phyloP scores from a whole-genome alignment of 352 stramenopile genomes.

The Pelagophyceae sp. region DNA sequence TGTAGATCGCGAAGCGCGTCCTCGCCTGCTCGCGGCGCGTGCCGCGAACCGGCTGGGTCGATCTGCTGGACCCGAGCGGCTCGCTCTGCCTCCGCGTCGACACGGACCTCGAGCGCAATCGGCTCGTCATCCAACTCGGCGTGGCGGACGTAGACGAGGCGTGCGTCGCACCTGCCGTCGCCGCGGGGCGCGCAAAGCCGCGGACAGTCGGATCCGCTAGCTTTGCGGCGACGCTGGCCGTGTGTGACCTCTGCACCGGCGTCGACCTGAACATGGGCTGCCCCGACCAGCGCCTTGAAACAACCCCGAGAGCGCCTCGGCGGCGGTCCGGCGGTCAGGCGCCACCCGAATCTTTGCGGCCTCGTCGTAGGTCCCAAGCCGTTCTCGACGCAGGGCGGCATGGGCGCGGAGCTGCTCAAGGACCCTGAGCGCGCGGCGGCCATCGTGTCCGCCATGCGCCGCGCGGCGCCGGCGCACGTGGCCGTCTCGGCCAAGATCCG shows the following conservation, averaged over 20 bases:
- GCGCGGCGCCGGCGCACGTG: slow-evolving; percentile 18
- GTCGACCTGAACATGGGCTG: slow-evolving; percentile 59
- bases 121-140: slow-evolving; percentile 71
- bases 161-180: neutral
- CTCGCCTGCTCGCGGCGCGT: slow-evolving; percentile 69
- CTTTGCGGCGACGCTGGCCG: neutral
- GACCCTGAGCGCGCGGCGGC: slow-evolving; percentile 40
- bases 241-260: slow-evolving; percentile 17
- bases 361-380: too few species aligned
- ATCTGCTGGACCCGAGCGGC: slow-evolving; percentile 51
- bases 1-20: slow-evolving; percentile 85
- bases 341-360: too few species aligned
- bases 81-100: slow-evolving; percentile 41
- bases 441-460: neutral
- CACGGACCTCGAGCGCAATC: slow-evolving; percentile 53
- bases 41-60: slow-evolving; percentile 53
- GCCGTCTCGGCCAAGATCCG: slow-evolving; percentile 58
- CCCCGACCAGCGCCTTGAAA: too few species aligned
- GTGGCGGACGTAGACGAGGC: slow-evolving; percentile 46
- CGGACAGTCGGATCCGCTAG: neutral
- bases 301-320: neutral
- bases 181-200: neutral
- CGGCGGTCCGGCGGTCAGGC: too few species aligned
- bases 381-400: slow-evolving; percentile 23
- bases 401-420: slow-evolving; percentile 48